Base-by-base conservation (phyloP, 306 rosid species). In the Cucumis melo region DNA sequence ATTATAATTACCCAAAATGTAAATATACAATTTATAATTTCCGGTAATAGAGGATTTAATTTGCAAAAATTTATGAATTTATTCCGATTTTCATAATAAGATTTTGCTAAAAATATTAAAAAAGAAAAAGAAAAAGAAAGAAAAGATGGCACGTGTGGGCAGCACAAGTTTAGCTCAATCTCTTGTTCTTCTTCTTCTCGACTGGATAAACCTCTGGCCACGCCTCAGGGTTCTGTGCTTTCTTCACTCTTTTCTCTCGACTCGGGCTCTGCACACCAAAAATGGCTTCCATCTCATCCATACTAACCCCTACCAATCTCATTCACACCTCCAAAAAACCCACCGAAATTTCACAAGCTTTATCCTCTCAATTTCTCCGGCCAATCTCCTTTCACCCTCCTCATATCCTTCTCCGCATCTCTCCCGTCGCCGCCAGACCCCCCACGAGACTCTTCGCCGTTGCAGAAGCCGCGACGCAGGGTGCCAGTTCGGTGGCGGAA, bases 241-340 rank as follows among this genome's bases (percentile, higher is more conserved):
- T n/a, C 42, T n/a, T 51, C 11, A 32, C 34, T 24, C 15, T 6
- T 1, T 20, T 19, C 57, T 71, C 63, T n/a, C 72, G 0, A 10
- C 63, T n/a, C 72, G 0, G 6, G 57, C 74, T 36, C 39, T 56
- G 23, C 42, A 27, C 67, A 34, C 60, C 58, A 38, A 59, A 82
- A 77, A 93, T 93, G 98, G 89, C 93, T 78, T 50, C 91, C 57
- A 68, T 86, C 87, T 86, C 94, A 39, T 82, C 86, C 78, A 15
- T 88, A 5, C 64, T 87, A 27, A 83, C 87, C 0, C 81, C 85
- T 50, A 77, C 85, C 48, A 85, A 84, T 83, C 80, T 93, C 77
- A 76, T 87, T 46, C 79, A 74, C 63, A 80, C 72, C 60, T 75
- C 89, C 63, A 67, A 65, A 36, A 86, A 88, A 16, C 38, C 83